These are phyloP conservation scores for Gentiana dahurica DNA, from an alignment of 257 asterid genomes.

Conservation along the genomic window DNA sequence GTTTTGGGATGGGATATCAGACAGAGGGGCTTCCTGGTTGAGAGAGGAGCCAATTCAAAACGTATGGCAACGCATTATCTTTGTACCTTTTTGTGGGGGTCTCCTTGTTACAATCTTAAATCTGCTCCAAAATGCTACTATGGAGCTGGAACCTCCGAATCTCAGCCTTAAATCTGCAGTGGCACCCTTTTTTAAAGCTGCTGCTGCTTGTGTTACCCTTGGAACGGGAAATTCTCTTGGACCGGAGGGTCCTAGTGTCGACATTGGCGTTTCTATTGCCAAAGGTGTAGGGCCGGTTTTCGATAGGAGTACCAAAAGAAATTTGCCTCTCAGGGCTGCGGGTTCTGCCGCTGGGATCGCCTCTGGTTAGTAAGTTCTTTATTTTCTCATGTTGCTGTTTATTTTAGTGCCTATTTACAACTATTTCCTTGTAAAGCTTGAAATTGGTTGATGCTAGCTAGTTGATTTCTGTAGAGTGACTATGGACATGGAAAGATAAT, in stretches of 20 bases:
- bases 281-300: constrained; percentile 58
- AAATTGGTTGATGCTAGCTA: too few relatives aligned
- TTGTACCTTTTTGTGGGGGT: constrained; percentile 87
- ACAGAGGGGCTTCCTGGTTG: constrained; percentile 79
- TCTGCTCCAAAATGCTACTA: constrained; percentile 32
- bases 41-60: constrained; percentile 56
- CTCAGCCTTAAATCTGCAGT: constrained; percentile 33
- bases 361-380: constrained; percentile 50
- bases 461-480: too few relatives aligned
- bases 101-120: constrained; percentile 57
- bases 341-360: constrained; percentile 98
- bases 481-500: too few relatives aligned
- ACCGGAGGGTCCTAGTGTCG: constrained; percentile 99
- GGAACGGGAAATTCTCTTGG: constrained; percentile 98
- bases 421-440: too few relatives aligned
- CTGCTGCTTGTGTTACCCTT: constrained; percentile 87
- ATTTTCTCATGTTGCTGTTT: too few relatives aligned
- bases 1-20: constrained; percentile 72
- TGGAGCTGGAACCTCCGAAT: constrained; percentile 25
- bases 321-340: constrained; percentile 81
- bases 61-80: constrained; percentile 55
- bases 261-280: constrained; percentile 77
- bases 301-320: constrained; percentile 43
- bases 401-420: too few relatives aligned
- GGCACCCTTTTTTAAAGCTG: constrained; percentile 59